These are phyloP conservation scores for Carpinus fangiana DNA, from an alignment of 306 rosid genomes.

Conservation along the genomic window DNA sequence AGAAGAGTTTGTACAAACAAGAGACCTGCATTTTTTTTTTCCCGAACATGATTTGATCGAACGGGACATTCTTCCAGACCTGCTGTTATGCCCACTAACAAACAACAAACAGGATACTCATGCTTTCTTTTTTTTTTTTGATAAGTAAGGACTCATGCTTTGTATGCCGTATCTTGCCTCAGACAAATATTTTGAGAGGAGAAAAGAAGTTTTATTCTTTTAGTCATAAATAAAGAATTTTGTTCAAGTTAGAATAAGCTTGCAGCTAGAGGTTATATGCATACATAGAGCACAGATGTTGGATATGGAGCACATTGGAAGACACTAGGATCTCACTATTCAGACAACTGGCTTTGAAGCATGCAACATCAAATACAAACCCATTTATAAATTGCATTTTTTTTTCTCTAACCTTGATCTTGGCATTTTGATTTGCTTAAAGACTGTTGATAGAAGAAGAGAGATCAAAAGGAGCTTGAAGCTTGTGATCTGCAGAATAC, in stretches of 20 bases:
- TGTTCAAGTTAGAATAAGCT: neutral
- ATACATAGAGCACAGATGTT: neutral
- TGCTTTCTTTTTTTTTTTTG: too few species aligned
- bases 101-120: neutral
- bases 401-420: conserved; percentile 70
- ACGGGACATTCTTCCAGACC: neutral
- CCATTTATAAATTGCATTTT: neutral
- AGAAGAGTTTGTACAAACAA: neutral
- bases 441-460: conserved; percentile 23
- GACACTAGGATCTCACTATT: neutral
- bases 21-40: neutral
- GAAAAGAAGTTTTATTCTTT: neutral
- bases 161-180: neutral
- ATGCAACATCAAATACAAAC: neutral
- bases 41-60: too few species aligned
- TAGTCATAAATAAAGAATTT: neutral
- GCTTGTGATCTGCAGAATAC: conserved; percentile 46
- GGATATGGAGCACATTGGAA: neutral
- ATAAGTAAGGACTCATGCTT: too few species aligned
- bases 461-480: conserved; percentile 24
- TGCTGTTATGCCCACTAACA: neutral
- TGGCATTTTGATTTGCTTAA: conserved; percentile 63
- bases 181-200: neutral
- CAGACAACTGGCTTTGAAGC: too few species aligned
- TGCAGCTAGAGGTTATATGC: neutral